A percentile compares a stretch with the other conserved stretches of the same genome.
Conservation (phyloP, 192 early-diverging fungal species). For the Dissophora ornata region DNA sequence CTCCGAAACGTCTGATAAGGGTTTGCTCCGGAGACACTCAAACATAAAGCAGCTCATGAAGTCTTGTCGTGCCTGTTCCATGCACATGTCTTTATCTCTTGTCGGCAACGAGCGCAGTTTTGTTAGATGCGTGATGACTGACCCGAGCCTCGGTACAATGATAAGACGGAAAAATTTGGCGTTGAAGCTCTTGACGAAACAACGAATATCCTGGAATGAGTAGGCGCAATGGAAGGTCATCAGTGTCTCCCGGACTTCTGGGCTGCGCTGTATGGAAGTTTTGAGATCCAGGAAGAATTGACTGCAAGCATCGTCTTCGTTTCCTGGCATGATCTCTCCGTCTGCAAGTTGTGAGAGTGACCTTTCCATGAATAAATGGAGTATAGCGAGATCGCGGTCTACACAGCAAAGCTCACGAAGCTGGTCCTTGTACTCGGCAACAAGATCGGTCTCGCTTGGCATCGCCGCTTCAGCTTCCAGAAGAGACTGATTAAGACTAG, state of each 20-base stretch:
- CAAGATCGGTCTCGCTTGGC: constrained; percentile 19
- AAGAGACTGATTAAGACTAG: constrained; percentile 33
- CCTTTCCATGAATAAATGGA: constrained; percentile 66
- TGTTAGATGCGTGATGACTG: constrained; percentile 55
- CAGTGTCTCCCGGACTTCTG: constrained; percentile 28
- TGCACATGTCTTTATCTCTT: constrained; percentile 9
- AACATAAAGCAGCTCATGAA: constrained; percentile 59
- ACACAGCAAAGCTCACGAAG: constrained; percentile 39
- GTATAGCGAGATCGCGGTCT: constrained; percentile 58
- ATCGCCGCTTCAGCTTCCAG: constrained; percentile 21
- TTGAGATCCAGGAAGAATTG: constrained; percentile 56
- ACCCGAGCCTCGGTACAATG: constrained; percentile 59
- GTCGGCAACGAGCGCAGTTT: constrained; percentile 49
- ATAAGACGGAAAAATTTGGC: constrained; percentile 59
- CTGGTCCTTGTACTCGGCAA: constrained; percentile 39
- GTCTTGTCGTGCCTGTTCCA: constrained; percentile 8
- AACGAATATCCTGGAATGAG: constrained; percentile 60
- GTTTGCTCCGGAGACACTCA: constrained; percentile 63
- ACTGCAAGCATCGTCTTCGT: constrained; percentile 42
- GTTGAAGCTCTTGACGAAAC: constrained; percentile 68
- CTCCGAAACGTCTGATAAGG: constrained; percentile 30
- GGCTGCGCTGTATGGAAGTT: constrained; percentile 42
- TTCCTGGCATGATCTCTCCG: constrained; percentile 56
- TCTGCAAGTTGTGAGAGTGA: constrained; percentile 58
- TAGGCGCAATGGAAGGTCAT: constrained; percentile 53